Conservation (phyloP, 495 filamentous ascomycete genomes). For the Thermothielavioides terrestris region DNA sequence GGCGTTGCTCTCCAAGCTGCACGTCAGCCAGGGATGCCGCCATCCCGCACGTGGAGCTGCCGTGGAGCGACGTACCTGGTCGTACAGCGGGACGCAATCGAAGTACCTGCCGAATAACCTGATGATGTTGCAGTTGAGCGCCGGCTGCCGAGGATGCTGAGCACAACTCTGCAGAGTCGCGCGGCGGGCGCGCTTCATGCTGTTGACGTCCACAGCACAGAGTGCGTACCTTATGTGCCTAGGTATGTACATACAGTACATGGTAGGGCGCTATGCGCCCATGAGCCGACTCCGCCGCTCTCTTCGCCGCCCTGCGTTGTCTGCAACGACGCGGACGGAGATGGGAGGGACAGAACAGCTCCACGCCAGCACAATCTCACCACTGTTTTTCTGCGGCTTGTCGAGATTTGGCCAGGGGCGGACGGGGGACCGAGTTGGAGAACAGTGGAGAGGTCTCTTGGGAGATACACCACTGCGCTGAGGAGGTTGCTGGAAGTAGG, state of each 20-base stretch:
- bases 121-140: slow-evolving; percentile 21
- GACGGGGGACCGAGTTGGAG: slow-evolving; percentile 1
- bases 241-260: no score
- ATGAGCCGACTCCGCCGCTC: not conserved
- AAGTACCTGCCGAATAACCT: slow-evolving; percentile 23
- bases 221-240: no score
- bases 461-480: no score
- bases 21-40: slow-evolving; percentile 20
- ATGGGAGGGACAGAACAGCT: slow-evolving; percentile 10
- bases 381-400: slow-evolving; percentile 4
- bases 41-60: slow-evolving; percentile 19
- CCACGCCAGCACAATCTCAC: not conserved
- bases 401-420: not conserved
- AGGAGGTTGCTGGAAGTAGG: slow-evolving; percentile 15
- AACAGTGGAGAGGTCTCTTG: slow-evolving; percentile 6
- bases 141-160: slow-evolving; percentile 17
- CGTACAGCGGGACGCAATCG: slow-evolving; percentile 20
- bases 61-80: slow-evolving; percentile 15
- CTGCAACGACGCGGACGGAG: no score
- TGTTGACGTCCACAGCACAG: not conserved
- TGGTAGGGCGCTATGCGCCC: no score
- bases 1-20: slow-evolving; percentile 5
- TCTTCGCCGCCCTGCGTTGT: no score
- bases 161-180: slow-evolving; percentile 10
- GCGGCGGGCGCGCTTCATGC: slow-evolving; percentile 1